Percentiles rank a stretch among this genome's conserved stretches.
Conservation (phyloP, 345 rosid species). For the Geranium brycei region DNA sequence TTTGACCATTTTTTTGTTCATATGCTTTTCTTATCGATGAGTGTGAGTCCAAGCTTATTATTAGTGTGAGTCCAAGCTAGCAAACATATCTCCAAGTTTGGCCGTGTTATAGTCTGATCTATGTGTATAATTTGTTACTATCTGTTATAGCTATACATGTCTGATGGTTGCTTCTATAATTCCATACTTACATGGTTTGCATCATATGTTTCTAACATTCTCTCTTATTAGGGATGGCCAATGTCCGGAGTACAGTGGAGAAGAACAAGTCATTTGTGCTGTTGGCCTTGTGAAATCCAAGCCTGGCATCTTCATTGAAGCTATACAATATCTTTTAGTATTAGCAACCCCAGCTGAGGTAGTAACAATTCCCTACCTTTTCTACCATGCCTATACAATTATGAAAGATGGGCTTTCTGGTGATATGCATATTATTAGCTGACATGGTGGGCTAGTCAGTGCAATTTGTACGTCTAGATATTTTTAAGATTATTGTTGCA, state of each 20-base stretch:
- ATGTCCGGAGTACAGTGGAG: conserved; percentile 79
- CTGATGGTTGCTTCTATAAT: not conserved
- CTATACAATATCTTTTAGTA: conserved; percentile 76
- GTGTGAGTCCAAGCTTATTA: no score
- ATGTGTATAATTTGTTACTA: not conserved
- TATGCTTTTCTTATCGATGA: no score
- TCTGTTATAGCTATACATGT: not conserved
- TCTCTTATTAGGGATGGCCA: conserved; percentile 70
- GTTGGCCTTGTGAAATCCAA: conserved; percentile 81
- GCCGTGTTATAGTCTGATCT: no score
- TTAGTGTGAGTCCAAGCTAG: no score
- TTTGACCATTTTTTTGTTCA: no score
- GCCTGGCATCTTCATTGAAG: conserved; percentile 85
- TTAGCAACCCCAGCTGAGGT: conserved; percentile 94
- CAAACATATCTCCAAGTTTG: no score
- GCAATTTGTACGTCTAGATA: not conserved
- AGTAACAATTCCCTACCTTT: not conserved
- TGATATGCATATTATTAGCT: not conserved
- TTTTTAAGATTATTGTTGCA: no score
- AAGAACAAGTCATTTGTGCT: conserved; percentile 90
- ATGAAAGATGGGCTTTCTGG: not conserved
- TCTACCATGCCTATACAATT: not conserved
- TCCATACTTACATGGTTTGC: conserved; percentile 9
- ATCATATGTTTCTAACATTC: conserved; percentile 7
- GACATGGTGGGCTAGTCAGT: not conserved